These are phyloP conservation scores for Scedosporium boydii DNA, from an alignment of 2,329 filamentous ascomycete genomes.

Conservation along the genomic window DNA sequence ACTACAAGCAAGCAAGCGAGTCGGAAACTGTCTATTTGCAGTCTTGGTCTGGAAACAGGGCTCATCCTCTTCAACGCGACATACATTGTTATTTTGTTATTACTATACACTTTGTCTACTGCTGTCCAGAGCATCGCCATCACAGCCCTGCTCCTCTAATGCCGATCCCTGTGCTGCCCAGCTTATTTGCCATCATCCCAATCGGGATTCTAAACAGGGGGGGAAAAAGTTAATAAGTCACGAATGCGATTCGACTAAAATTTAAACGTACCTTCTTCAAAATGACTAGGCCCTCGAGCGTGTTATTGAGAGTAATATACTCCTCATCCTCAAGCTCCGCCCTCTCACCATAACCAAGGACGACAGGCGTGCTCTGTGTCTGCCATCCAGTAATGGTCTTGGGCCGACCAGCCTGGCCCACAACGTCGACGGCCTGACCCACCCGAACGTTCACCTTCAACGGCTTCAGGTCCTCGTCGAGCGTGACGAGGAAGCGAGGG, in stretches of 20 bases:
- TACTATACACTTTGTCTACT: conserved; percentile 2
- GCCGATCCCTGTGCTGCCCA: neutral
- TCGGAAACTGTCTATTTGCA: neutral
- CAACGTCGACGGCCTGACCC: conserved; percentile 95
- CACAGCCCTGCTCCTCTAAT: neutral
- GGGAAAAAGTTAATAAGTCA: neutral
- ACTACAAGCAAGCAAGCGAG: neutral
- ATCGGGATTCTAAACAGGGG: conserved; percentile 3
- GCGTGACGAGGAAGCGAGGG: conserved; percentile 88
- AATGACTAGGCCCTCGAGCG: conserved; percentile 89
- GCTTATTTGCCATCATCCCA: conserved; percentile 6
- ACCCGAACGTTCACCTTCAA: conserved; percentile 93
- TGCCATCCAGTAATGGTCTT: conserved; percentile 99
- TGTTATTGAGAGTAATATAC: conserved; percentile 86
- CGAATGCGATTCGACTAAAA: too few species aligned
- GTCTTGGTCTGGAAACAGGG: neutral
- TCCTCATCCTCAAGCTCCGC: conserved; percentile 97
- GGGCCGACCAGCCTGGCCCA: conserved; percentile 89
- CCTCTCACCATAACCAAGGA: conserved; percentile 88
- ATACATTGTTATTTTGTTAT: neutral
- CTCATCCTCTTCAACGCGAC: neutral
- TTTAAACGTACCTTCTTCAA: conserved; percentile 68
- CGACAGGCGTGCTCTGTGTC: conserved; percentile 96
- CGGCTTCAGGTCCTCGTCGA: conserved; percentile 90
- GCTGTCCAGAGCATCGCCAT: neutral